Percentiles rank a stretch among this genome's conserved stretches.
phyloP scores from a whole-genome alignment of 352 stramenopile genomes.

The Globisporangium spiculum region DNA sequence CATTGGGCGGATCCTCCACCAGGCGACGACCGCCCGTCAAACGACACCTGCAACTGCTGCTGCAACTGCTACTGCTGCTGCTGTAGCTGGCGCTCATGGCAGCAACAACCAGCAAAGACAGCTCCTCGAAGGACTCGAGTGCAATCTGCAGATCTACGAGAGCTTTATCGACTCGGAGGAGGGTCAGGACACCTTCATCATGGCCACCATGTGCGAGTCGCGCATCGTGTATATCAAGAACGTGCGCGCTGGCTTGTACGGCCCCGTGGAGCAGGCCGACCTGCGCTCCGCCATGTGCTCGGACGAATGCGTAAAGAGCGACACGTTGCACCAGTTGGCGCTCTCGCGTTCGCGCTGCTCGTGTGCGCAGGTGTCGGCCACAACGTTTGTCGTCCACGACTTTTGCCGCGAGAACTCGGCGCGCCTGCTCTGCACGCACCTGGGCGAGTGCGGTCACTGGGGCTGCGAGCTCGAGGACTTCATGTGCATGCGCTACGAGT shows the following conservation, averaged over 20 bases:
- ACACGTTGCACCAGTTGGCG: constrained; percentile 71
- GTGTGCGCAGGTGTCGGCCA: constrained; percentile 78
- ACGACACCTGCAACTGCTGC: neutral
- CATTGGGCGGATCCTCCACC: neutral
- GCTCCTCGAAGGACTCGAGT: constrained; percentile 16
- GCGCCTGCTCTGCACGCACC: constrained; percentile 77
- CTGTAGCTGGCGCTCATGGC: neutral
- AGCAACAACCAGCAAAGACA: neutral
- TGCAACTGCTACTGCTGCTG: too few relatives aligned
- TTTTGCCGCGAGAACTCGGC: constrained; percentile 83
- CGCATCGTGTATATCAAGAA: constrained; percentile 74
- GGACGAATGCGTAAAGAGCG: constrained; percentile 74
- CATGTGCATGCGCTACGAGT: constrained; percentile 90
- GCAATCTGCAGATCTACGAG: constrained; percentile 52
- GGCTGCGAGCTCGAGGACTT: constrained; percentile 86
- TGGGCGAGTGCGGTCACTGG: constrained; percentile 89
- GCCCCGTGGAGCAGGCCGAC: constrained; percentile 59
- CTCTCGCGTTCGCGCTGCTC: constrained; percentile 75
- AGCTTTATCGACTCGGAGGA: constrained; percentile 52
- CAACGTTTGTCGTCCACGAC: constrained; percentile 62
- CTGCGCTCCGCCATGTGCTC: constrained; percentile 59
- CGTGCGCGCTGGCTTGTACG: constrained; percentile 49
- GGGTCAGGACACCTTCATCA: constrained; percentile 68
- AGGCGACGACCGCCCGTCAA: too few relatives aligned
- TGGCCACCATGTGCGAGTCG: constrained; percentile 69